Evolutionary conservation across 1,139 yeast genomes (phyloP).

Genomic region (Suhomyces guaymorum): DNA sequence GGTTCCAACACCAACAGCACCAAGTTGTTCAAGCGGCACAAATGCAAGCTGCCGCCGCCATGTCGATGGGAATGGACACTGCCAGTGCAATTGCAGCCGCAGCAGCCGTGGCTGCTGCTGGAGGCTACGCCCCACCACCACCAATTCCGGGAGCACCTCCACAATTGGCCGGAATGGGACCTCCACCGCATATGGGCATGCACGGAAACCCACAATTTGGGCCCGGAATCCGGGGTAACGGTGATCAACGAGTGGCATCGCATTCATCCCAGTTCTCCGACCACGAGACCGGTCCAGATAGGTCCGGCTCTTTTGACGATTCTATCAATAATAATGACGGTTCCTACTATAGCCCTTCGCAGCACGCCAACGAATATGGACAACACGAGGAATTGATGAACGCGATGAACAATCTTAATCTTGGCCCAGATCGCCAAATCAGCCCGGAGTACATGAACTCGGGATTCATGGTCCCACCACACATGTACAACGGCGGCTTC

Average conservation of each 20-base stretch:
- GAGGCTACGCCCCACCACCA: slow-evolving; percentile 13
- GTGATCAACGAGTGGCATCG: no score
- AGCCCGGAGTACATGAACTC: slow-evolving; percentile 11
- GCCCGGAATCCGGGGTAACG: not conserved
- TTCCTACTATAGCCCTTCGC: no score
- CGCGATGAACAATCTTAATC: slow-evolving; percentile 13
- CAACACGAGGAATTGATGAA: slow-evolving; percentile 12
- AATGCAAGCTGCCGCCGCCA: slow-evolving; percentile 37
- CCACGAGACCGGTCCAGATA: slow-evolving; percentile 5
- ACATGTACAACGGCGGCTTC: slow-evolving; percentile 13
- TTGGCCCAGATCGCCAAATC: slow-evolving; percentile 8
- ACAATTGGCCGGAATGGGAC: slow-evolving; percentile 8
- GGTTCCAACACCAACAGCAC: slow-evolving; percentile 37
- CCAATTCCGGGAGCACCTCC: slow-evolving; percentile 8
- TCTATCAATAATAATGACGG: slow-evolving; percentile 2
- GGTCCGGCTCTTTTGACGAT: slow-evolving; percentile 7
- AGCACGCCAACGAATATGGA: no score
- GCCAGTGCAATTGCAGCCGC: slow-evolving; percentile 26
- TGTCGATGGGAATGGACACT: slow-evolving; percentile 42
- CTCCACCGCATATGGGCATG: slow-evolving; percentile 14
- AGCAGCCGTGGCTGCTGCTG: slow-evolving; percentile 18
- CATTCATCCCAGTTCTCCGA: slow-evolving; percentile 1
- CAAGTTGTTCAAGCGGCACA: slow-evolving; percentile 38
- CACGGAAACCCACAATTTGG: slow-evolving; percentile 5
- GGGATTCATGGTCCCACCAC: slow-evolving; percentile 13